These are phyloP conservation scores for Beauveria australis DNA, from an alignment of 2,329 filamentous ascomycete genomes.

Conservation along the genomic window DNA sequence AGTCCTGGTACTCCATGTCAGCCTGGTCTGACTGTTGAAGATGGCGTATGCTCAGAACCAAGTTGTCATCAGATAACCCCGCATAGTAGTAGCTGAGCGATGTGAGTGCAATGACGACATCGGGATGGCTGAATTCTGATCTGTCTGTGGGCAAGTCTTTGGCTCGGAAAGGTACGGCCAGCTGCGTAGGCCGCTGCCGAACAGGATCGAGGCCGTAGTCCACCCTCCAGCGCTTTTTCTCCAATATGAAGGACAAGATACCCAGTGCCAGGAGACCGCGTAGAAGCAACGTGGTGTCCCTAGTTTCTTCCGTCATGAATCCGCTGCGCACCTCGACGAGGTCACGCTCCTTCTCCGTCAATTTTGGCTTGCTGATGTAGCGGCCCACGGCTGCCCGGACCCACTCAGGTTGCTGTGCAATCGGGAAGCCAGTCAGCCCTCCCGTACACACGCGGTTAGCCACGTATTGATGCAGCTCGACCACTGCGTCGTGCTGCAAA, in stretches of 20 bases:
- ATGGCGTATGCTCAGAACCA: too few relatives aligned
- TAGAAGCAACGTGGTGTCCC: slow-evolving; percentile 25
- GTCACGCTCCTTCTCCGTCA: neutral
- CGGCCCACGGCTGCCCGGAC: neutral
- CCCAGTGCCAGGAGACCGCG: slow-evolving; percentile 48
- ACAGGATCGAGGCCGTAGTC: slow-evolving; percentile 49
- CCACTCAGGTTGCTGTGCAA: slow-evolving; percentile 24
- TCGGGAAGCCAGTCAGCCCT: slow-evolving; percentile 35
- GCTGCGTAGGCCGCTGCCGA: slow-evolving; percentile 31
- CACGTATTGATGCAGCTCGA: slow-evolving; percentile 25
- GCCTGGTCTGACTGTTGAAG: too few relatives aligned
- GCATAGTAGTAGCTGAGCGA: slow-evolving; percentile 48
- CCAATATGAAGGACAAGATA: slow-evolving; percentile 44
- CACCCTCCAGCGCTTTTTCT: slow-evolving; percentile 54
- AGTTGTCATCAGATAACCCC: slow-evolving; percentile 31
- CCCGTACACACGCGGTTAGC: slow-evolving; percentile 16
- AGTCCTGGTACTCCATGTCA: too few relatives aligned
- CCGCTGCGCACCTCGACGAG: neutral
- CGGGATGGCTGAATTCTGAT: slow-evolving; percentile 56
- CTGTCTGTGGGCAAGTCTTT: slow-evolving; percentile 48
- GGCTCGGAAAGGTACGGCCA: slow-evolving; percentile 52
- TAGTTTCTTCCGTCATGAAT: neutral
- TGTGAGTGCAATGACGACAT: slow-evolving; percentile 48
- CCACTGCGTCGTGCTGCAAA: neutral
- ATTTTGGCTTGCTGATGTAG: neutral